These are phyloP conservation scores for Creolimax fragrantissima DNA, from an alignment of 78 protist genomes.

Conservation along the genomic window DNA sequence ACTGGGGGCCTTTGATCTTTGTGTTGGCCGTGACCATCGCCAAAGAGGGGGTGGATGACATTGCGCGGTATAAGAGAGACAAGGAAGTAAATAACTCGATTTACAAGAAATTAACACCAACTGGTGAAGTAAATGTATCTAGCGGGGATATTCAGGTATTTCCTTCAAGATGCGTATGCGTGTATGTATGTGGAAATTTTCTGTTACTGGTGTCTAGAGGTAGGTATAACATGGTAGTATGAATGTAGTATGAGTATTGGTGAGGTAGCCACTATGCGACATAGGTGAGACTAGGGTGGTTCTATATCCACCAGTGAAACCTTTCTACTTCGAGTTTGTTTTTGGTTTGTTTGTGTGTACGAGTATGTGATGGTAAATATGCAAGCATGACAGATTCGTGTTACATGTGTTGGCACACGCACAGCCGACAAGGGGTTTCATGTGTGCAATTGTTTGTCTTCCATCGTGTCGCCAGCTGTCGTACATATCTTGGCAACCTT, in stretches of 20 bases:
- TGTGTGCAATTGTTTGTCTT: background rate
- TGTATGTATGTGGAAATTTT: background rate
- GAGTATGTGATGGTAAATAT: too few species aligned
- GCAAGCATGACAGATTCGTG: too few species aligned
- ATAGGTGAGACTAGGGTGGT: too few species aligned
- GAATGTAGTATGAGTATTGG: too few species aligned
- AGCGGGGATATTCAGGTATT: background rate
- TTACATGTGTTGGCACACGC: too few species aligned
- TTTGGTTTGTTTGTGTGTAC: too few species aligned
- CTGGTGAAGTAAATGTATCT: background rate
- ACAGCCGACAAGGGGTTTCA: too few species aligned
- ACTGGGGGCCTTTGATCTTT: slow-evolving; percentile 39
- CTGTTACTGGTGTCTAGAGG: too few species aligned
- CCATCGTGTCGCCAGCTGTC: background rate
- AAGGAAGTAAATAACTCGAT: background rate
- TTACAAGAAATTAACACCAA: background rate
- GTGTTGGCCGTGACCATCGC: slow-evolving; percentile 36
- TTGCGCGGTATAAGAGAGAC: background rate
- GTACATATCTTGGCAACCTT: background rate
- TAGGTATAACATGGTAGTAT: too few species aligned
- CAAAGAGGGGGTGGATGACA: slow-evolving; percentile 43
- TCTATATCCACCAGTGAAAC: too few species aligned
- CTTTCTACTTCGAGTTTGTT: too few species aligned
- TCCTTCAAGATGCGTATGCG: background rate
- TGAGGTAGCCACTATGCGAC: too few species aligned